Base-by-base conservation (phyloP, 768 basidiomycete species). In the Piloderma croceum region DNA sequence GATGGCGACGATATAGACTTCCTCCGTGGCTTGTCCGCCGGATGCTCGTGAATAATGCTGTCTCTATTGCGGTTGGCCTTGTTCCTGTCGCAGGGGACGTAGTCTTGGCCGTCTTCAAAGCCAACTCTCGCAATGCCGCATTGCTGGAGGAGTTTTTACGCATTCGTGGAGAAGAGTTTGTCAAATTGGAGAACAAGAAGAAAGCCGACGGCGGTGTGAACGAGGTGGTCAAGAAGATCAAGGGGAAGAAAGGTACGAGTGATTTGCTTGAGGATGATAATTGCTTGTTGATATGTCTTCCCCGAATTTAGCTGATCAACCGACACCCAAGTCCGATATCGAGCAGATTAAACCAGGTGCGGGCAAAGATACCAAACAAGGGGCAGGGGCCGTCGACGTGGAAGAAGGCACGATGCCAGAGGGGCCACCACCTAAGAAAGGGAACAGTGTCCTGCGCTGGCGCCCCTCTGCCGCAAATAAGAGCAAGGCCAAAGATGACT, bases 81-180 rank as follows among this genome's bases (percentile, higher is more conserved):
- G 54, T 93, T 3, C 90, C 90, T 1, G 39, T 84, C 31, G 68
- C 76, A 3, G 92, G 92, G 3, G 89, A 92, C 60, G 49, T 96
- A 20, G 53, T 80, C 2, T 62, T 92, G 24, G 90, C 86, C 2
- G 60, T 76, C 3, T 94, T 69, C 71, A 93, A 91, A 57, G 80
- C 90, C 15, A 97, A 97, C 61, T 85, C 81, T 12, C 73, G 93
- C 45, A 96, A 97, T 52, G 92, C 90, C 9, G 75, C 75, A 5
- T 64, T 96, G 35, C 69, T 97, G 34, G 90, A 93, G 54, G 89
- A 91, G 58, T 91, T 77, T 60, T 62, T 96, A 39, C 72, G 82
- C 24, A 69, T 88, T 22, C 71, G 92, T 33, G 90, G 87, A 0
- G 79, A 83, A 42, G 81, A 87, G 52, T 79, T 71, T 53, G 56